Evolutionary conservation across 2,329 filamentous ascomycete genomes (phyloP).

Genomic region (Penicillium sp.): DNA sequence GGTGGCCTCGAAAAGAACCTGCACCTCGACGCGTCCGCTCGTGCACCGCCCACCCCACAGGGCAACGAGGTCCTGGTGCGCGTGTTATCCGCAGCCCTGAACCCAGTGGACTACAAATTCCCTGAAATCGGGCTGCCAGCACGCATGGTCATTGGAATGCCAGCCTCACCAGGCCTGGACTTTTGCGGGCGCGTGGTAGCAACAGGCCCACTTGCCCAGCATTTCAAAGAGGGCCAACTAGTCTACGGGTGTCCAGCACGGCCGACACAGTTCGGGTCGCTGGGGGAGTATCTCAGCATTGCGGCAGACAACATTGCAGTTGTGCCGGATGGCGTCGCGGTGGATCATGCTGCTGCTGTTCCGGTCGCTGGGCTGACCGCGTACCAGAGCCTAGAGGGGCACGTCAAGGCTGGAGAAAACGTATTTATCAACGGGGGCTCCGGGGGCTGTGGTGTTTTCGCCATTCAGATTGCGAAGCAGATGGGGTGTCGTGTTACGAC

Average conservation of each 20-base stretch:
- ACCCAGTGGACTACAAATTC: slow-evolving; percentile 62
- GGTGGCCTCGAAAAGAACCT: slow-evolving; percentile 53
- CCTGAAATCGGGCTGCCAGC: slow-evolving; percentile 48
- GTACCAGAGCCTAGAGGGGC: slow-evolving; percentile 46
- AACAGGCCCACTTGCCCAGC: slow-evolving; percentile 26
- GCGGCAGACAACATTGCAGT: slow-evolving; percentile 30
- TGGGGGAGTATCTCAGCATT: slow-evolving; percentile 44
- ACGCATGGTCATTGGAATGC: slow-evolving; percentile 37
- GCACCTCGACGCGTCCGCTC: slow-evolving; percentile 41
- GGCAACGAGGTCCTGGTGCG: slow-evolving; percentile 51
- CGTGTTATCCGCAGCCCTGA: slow-evolving; percentile 52
- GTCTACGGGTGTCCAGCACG: slow-evolving; percentile 43
- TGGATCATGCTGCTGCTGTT: slow-evolving; percentile 42
- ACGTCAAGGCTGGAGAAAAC: slow-evolving; percentile 49
- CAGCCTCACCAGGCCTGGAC: slow-evolving; percentile 50
- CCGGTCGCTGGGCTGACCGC: slow-evolving; percentile 48
- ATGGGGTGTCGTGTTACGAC: slow-evolving; percentile 56
- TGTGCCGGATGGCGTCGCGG: slow-evolving; percentile 43
- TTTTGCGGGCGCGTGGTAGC: slow-evolving; percentile 46
- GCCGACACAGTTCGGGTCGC: slow-evolving; percentile 38
- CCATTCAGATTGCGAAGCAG: slow-evolving; percentile 59
- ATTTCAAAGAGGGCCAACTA: slow-evolving; percentile 38
- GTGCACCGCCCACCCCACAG: slow-evolving; percentile 38
- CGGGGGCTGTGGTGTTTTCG: slow-evolving; percentile 57
- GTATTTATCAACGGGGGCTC: slow-evolving; percentile 63